Conservation (phyloP, 306 rosid species). For the Acacia acuminata region DNA sequence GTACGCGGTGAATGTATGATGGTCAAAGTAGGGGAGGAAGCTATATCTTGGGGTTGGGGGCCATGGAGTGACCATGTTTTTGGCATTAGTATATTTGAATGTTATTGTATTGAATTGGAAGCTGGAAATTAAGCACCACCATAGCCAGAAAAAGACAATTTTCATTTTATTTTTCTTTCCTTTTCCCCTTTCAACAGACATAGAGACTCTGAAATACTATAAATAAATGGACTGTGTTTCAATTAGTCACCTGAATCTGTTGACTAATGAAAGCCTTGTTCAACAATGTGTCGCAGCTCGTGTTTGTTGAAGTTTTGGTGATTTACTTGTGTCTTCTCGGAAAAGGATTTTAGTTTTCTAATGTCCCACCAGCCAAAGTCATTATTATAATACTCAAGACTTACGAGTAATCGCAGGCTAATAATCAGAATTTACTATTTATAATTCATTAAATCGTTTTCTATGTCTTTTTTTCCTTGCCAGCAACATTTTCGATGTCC, state of each 20-base stretch:
- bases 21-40: too few relatives aligned
- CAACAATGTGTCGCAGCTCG: neutral
- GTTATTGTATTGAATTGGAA: too few relatives aligned
- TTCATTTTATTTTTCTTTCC: neutral
- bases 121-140: too few relatives aligned
- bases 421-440: neutral
- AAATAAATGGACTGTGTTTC: neutral
- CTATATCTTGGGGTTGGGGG: too few relatives aligned
- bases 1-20: too few relatives aligned
- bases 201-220: neutral
- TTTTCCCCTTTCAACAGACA: neutral
- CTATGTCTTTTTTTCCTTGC: too few relatives aligned
- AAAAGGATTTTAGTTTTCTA: neutral
- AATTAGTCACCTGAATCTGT: neutral
- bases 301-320: neutral
- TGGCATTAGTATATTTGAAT: too few relatives aligned
- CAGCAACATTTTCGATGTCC: too few relatives aligned
- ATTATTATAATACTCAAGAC: neutral
- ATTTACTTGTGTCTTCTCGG: neutral
- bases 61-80: too few relatives aligned
- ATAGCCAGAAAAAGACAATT: neutral
- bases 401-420: neutral
- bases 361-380: neutral
- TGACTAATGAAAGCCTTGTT: neutral
- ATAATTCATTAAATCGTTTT: too few relatives aligned